phyloP scores from a whole-genome alignment of 2,329 filamentous ascomycete species.

The Teratosphaeria viscida region DNA sequence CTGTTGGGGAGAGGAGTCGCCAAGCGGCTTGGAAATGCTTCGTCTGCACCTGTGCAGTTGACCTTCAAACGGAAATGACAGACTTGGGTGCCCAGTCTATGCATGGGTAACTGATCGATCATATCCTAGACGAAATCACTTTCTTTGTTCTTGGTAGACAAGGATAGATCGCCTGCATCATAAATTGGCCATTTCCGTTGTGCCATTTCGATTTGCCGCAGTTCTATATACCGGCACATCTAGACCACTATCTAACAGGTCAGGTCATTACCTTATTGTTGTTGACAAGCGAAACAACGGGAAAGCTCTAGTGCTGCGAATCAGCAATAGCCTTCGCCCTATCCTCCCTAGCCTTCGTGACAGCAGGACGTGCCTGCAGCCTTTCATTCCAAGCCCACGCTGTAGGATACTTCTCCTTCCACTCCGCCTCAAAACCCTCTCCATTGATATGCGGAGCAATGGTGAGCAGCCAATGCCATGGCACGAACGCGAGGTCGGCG shows the following conservation, averaged over 20 bases:
- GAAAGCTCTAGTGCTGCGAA: not conserved
- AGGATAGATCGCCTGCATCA: not conserved
- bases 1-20: not conserved
- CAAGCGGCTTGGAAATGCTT: not conserved
- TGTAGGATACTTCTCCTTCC: conserved; percentile 18
- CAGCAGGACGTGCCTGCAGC: conserved; percentile 17
- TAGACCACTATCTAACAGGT: not conserved
- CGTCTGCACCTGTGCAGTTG: not conserved
- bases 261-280: not conserved
- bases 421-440: conserved; percentile 16
- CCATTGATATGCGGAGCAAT: conserved; percentile 18
- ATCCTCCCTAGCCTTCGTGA: conserved; percentile 20
- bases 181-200: not conserved
- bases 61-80: not conserved
- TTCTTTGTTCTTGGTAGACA: not conserved
- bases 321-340: conserved; percentile 10
- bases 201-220: not conserved
- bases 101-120: not conserved
- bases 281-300: not conserved
- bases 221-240: not conserved
- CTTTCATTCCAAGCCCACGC: conserved; percentile 21
- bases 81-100: not conserved
- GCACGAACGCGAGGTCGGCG: conserved; percentile 32
- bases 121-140: not conserved
- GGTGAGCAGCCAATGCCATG: conserved; percentile 26